Evolutionary conservation across 148 eudicot genomes (phyloP).

Genomic region (Spergularia marina): DNA sequence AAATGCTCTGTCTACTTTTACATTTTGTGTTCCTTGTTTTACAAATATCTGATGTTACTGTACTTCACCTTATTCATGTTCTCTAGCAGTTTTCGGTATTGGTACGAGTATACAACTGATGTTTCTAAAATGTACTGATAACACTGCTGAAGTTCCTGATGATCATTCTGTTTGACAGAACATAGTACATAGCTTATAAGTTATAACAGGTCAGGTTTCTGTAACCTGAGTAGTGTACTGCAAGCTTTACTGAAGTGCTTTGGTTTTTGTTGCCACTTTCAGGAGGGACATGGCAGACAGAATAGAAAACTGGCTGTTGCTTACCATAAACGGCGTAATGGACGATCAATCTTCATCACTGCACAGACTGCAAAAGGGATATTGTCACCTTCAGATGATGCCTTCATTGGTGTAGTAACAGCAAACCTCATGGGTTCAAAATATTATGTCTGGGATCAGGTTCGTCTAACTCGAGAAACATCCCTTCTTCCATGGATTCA

Average conservation of each 20-base stretch:
- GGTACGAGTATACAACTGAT: too few species aligned
- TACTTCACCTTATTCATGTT: too few species aligned
- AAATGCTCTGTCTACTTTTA: too few species aligned
- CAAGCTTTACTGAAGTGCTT: neutral
- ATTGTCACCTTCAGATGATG: slow-evolving; percentile 49
- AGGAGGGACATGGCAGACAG: slow-evolving; percentile 95
- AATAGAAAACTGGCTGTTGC: slow-evolving; percentile 90
- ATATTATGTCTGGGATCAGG: slow-evolving; percentile 83
- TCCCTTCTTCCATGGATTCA: neutral
- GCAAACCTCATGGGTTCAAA: slow-evolving; percentile 83
- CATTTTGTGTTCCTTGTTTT: too few species aligned
- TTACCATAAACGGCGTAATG: slow-evolving; percentile 61
- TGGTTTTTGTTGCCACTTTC: neutral
- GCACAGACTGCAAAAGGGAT: slow-evolving; percentile 69
- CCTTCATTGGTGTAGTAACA: slow-evolving; percentile 61
- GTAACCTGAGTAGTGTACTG: neutral
- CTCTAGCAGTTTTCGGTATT: too few species aligned
- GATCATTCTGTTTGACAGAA: too few species aligned
- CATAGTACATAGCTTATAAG: too few species aligned
- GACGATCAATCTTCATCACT: slow-evolving; percentile 65
- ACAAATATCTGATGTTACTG: too few species aligned
- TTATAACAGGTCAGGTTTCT: too few species aligned
- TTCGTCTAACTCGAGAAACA: slow-evolving; percentile 14
- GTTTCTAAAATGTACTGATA: too few species aligned
- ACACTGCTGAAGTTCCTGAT: too few species aligned